phyloP scores from a whole-genome alignment of 306 rosid genomes.

The Inga laurina region DNA sequence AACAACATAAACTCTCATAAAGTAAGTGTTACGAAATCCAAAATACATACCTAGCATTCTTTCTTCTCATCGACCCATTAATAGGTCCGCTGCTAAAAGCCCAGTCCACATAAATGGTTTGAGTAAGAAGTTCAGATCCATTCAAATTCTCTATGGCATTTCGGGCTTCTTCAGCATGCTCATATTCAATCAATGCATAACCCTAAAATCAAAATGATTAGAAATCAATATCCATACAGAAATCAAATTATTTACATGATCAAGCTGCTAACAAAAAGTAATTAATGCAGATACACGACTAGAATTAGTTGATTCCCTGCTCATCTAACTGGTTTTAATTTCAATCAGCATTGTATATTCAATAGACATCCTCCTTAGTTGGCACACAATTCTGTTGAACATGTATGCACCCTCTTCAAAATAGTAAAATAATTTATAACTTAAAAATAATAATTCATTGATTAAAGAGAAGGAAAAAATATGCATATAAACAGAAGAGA shows the following conservation, averaged over 20 bases:
- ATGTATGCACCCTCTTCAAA: constrained; percentile 5
- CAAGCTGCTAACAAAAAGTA: neutral
- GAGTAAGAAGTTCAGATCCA: constrained; percentile 80
- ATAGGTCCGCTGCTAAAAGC: constrained; percentile 96
- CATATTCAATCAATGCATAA: constrained; percentile 59
- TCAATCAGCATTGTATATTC: neutral
- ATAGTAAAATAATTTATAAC: neutral
- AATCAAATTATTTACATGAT: constrained; percentile 4
- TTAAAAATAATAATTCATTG: neutral
- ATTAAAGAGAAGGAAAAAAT: neutral
- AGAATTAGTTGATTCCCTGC: neutral
- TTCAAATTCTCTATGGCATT: constrained; percentile 85
- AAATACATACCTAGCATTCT: constrained; percentile 68
- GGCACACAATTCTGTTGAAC: constrained; percentile 4
- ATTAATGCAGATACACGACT: neutral
- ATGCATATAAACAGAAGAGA: neutral
- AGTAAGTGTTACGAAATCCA: neutral
- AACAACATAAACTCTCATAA: constrained; percentile 1
- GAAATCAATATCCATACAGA: neutral
- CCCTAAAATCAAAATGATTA: constrained; percentile 37
- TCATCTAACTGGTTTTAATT: neutral
- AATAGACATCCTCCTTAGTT: neutral
- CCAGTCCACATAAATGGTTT: constrained; percentile 83
- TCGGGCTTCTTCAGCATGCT: constrained; percentile 66
- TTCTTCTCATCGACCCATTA: constrained; percentile 70